phyloP scores from a whole-genome alignment of 2,329 filamentous ascomycete species.

The Paecilomyces sp. region DNA sequence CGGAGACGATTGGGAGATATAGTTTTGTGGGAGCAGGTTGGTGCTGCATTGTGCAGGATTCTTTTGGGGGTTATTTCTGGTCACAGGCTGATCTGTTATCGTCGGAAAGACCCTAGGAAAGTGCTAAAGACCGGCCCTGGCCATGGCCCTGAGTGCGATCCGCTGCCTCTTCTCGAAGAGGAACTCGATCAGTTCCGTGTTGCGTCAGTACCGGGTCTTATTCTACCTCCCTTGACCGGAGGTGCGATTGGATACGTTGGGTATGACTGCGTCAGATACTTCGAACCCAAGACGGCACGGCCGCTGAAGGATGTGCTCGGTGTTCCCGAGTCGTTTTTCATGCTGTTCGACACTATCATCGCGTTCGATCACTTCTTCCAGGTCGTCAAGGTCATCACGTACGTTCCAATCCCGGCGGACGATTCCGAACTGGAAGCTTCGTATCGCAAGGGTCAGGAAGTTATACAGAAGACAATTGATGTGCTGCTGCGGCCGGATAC shows the following conservation, averaged over 20 bases:
- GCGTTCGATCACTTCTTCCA: constrained; percentile 94
- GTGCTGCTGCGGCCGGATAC: constrained; percentile 68
- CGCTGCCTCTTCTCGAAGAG: constrained; percentile 71
- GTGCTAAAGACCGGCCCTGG: constrained; percentile 81
- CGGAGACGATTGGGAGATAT: constrained; percentile 88
- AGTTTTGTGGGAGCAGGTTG: constrained; percentile 81
- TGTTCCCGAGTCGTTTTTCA: constrained; percentile 91
- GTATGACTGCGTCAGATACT: constrained; percentile 96
- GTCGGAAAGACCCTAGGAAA: constrained; percentile 54
- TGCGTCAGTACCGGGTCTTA: constrained; percentile 72
- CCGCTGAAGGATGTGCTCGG: constrained; percentile 80
- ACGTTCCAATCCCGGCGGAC: constrained; percentile 62
- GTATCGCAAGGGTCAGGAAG: constrained; percentile 61
- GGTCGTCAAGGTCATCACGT: constrained; percentile 87
- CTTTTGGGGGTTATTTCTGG: not conserved
- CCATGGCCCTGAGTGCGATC: constrained; percentile 77
- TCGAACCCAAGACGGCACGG: constrained; percentile 91
- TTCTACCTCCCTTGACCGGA: constrained; percentile 77
- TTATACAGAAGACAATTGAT: constrained; percentile 60
- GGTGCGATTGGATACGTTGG: constrained; percentile 95
- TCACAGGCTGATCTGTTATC: not conserved
- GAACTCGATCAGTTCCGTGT: constrained; percentile 75
- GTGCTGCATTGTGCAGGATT: constrained; percentile 11
- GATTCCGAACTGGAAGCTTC: constrained; percentile 55
- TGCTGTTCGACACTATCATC: constrained; percentile 91